Conservation (phyloP, 2,329 filamentous ascomycete genomes). For the Talaromyces atroroseus region DNA sequence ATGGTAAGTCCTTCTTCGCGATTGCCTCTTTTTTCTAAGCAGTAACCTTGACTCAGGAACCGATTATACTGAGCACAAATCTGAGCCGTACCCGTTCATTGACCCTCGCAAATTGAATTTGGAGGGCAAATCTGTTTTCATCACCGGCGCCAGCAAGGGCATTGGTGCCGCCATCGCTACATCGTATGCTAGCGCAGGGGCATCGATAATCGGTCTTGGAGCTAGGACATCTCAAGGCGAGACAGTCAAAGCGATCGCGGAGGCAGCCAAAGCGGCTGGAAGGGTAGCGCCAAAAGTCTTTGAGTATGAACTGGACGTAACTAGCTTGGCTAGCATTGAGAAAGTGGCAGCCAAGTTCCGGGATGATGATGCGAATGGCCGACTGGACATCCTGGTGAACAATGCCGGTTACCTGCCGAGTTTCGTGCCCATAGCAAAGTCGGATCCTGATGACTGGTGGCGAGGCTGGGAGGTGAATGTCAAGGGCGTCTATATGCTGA, state of each 20-base stretch:
- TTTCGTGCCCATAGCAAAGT: conserved; percentile 22
- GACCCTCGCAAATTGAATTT: neutral
- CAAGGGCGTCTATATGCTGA: conserved; percentile 42
- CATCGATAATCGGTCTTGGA: conserved; percentile 47
- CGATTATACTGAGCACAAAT: neutral
- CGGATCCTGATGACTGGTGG: conserved; percentile 37
- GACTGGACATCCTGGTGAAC: conserved; percentile 45
- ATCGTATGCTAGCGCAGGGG: conserved; percentile 53
- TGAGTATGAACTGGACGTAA: neutral
- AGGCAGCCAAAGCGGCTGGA: conserved; percentile 33
- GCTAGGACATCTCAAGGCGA: conserved; percentile 46
- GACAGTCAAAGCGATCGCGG: conserved; percentile 29
- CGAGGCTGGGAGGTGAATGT: conserved; percentile 46
- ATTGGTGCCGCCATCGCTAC: conserved; percentile 51
- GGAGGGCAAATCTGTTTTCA: conserved; percentile 42
- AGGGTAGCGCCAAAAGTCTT: neutral
- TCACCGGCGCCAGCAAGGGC: conserved; percentile 52
- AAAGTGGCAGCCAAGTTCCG: neutral
- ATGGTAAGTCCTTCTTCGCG: neutral
- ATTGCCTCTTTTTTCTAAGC: too few relatives aligned
- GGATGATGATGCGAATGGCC: neutral
- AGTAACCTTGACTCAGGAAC: neutral
- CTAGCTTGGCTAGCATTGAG: neutral
- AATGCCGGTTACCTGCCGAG: conserved; percentile 38
- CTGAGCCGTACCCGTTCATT: neutral